Evolutionary conservation across 257 asterid genomes (phyloP), one percentile per base, ranked within the genome.

Genomic region (Plectranthus barbatus): DNA sequence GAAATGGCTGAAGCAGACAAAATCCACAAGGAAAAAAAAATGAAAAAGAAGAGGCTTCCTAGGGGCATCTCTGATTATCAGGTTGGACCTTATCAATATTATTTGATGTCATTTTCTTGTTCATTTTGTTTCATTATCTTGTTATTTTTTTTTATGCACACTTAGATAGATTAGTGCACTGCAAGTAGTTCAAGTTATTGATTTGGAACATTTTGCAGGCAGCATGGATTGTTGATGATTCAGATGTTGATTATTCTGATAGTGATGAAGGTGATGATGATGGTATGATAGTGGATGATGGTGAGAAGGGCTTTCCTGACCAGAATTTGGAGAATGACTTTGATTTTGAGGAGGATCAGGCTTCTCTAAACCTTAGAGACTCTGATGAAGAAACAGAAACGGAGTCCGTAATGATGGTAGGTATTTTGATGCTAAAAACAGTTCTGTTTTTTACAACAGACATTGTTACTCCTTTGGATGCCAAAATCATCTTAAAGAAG

Each of bases 1-100:
- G 99, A 93, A 77, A 87, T 90, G 94, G 92, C 86, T 67, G 96
- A 93, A 75, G 97, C 97, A 12, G 95, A 84, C 60, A 77, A 54
- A 74, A 48, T 61, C 39, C 79, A 60, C n/a, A 68, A 79, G 68
- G 81, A 80, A 62, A 82, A 74, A 78, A 85, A 66, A 77, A 80
- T 72, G 72, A 85, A 80, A 72, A 82, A 64, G 81, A 93, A 73
- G 78, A 78, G 60, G 62, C 84, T 84, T 66, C 96, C 97, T 49
- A 73, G 46, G 73, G 97, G 97, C 65, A 85, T 85, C 49, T 90
- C 97, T 69, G 99, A 93, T 20, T 93, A 93, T 71, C 97, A 90
- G 94, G 99, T 93, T 53, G 52, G 51, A 68, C 63, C 54, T 44
- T 50, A 50, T 41, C 53, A 33, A 50, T 19, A 39, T 54, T 72